Conservation (phyloP, 805 yeast species). For the Candida sakaeoensis region DNA sequence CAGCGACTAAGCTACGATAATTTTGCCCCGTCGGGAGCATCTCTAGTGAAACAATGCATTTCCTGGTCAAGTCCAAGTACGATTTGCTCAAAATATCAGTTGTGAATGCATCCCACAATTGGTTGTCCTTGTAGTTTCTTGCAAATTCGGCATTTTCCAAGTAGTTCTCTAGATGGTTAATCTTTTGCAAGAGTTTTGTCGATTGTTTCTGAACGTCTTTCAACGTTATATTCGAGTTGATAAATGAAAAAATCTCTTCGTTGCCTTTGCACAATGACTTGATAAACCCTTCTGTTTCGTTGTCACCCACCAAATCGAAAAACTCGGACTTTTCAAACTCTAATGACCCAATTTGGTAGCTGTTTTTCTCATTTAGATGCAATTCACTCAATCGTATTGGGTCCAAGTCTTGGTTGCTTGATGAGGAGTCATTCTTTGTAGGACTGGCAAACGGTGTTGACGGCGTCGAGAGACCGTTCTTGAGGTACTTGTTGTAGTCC, state of each 20-base stretch:
- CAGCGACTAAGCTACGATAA: constrained; percentile 27
- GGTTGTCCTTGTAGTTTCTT: constrained; percentile 18
- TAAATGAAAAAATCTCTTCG: constrained; percentile 36
- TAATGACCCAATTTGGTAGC: constrained; percentile 43
- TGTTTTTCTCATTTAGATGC: constrained; percentile 20
- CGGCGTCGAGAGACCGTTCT: not conserved
- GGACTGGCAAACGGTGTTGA: constrained; percentile 4
- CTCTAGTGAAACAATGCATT: constrained; percentile 29
- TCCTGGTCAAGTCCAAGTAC: constrained; percentile 28
- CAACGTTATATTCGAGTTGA: constrained; percentile 39
- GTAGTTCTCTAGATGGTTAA: constrained; percentile 25
- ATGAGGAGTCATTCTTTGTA: not conserved
- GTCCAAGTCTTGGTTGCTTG: constrained; percentile 2
- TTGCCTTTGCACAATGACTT: constrained; percentile 33
- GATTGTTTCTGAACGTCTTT: constrained; percentile 42
- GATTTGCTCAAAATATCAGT: constrained; percentile 23
- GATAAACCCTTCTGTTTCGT: constrained; percentile 58
- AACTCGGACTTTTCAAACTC: constrained; percentile 54
- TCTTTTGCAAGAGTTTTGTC: constrained; percentile 27
- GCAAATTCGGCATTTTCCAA: constrained; percentile 34
- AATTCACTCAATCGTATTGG: constrained; percentile 3
- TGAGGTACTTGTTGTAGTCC: constrained; percentile 15
- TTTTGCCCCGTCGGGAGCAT: constrained; percentile 16
- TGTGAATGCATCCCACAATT: constrained; percentile 35
- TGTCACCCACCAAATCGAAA: constrained; percentile 30